These are phyloP conservation scores for Takakia lepidozioides DNA, from an alignment of 225 moss, liverwort and hornwort genomes.

Conservation along the genomic window DNA sequence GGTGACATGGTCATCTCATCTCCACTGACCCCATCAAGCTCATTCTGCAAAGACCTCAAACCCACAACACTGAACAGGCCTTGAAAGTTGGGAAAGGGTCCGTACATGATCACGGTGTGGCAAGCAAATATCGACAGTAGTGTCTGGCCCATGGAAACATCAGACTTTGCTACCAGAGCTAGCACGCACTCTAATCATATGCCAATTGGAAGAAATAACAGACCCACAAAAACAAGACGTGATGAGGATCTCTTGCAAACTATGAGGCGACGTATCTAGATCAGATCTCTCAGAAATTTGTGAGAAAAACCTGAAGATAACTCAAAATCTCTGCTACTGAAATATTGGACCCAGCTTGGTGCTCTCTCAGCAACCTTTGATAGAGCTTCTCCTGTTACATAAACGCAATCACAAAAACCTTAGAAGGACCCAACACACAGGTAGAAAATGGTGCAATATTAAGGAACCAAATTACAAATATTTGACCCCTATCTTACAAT, in stretches of 20 bases:
- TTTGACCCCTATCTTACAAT: no score
- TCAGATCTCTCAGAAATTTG: not conserved
- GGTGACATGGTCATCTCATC: conserved; percentile 96
- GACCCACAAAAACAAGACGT: no score
- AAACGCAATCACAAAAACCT: no score
- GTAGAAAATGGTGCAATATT: no score
- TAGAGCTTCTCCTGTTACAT: conserved; percentile 51
- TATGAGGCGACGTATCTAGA: no score
- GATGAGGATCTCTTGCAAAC: no score
- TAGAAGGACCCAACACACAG: no score
- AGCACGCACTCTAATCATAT: not conserved
- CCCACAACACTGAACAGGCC: not conserved
- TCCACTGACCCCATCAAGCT: conserved; percentile 60
- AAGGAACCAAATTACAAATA: no score
- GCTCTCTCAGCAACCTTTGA: conserved; percentile 51
- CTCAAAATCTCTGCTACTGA: conserved; percentile 39
- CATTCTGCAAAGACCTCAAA: conserved; percentile 47
- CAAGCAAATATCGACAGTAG: not conserved
- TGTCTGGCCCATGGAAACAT: not conserved
- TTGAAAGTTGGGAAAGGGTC: no score
- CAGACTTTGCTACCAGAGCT: not conserved
- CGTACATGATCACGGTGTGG: not conserved
- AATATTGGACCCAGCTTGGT: conserved; percentile 42
- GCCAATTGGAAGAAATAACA: no score
- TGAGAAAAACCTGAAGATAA: conserved; percentile 34